Conservation (phyloP, 495 filamentous ascomycete genomes). For the Pyrenula massariospora region DNA sequence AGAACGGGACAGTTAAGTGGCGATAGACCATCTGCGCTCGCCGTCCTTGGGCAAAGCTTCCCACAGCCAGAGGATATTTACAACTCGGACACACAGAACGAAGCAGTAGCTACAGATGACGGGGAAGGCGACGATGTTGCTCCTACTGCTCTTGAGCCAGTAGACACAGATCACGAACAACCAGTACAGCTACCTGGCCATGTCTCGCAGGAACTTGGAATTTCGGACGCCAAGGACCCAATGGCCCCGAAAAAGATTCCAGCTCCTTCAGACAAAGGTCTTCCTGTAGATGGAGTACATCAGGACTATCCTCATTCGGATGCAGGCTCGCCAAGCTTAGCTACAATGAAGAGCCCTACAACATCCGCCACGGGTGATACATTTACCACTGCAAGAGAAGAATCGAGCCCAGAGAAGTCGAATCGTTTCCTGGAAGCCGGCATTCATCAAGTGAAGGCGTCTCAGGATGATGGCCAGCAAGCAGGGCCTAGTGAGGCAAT, state of each 20-base stretch:
- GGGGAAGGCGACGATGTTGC: conserved; percentile 4
- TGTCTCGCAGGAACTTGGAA: not conserved
- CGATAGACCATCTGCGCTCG: conserved; percentile 23
- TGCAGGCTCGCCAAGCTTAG: not conserved
- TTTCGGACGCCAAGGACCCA: not conserved
- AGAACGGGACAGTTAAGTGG: conserved; percentile 23
- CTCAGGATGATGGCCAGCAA: not conserved
- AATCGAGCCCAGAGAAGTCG: not conserved
- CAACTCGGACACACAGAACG: conserved; percentile 10
- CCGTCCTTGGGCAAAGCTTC: conserved; percentile 24
- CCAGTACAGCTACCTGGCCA: too few species aligned
- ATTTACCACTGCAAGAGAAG: not conserved
- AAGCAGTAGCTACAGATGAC: conserved; percentile 13
- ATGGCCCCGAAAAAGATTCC: not conserved
- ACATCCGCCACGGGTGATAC: not conserved
- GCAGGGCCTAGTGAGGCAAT: not conserved
- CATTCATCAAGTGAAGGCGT: not conserved
- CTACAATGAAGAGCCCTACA: not conserved
- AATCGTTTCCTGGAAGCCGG: not conserved
- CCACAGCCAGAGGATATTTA: conserved; percentile 27
- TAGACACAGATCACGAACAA: not conserved
- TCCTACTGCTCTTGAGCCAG: not conserved
- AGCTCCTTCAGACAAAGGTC: not conserved
- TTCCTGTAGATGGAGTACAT: not conserved
- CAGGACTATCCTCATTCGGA: too few species aligned